A percentile compares a stretch with the other conserved stretches of the same genome.
These are phyloP conservation scores for Corynespora cassiicola DNA, from an alignment of 2,329 filamentous ascomycete species.

Conservation along the genomic window DNA sequence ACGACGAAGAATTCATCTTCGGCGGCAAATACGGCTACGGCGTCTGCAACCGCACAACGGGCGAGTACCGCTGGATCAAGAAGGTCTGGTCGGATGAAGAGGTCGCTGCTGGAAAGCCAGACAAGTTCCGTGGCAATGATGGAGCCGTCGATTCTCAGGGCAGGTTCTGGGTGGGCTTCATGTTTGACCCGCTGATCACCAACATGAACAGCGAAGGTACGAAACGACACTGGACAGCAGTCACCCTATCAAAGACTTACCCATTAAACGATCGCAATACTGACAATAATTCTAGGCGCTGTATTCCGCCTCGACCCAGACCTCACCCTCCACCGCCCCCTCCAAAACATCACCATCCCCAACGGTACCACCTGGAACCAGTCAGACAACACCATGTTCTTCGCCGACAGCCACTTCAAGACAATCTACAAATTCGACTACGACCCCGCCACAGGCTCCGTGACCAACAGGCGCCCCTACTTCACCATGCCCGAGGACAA, in stretches of 20 bases:
- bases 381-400: constrained; percentile 77
- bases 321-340: constrained; percentile 64
- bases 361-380: constrained; percentile 85
- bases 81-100: constrained; percentile 62
- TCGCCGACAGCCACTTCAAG: constrained; percentile 77
- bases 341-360: constrained; percentile 74
- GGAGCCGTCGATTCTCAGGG: constrained; percentile 81
- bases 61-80: constrained; percentile 62
- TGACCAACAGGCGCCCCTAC: constrained; percentile 74
- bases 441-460: constrained; percentile 65
- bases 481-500: constrained; percentile 70
- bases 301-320: constrained; percentile 75
- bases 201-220: constrained; percentile 54
- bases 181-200: constrained; percentile 78
- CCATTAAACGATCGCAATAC: neutral
- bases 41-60: constrained; percentile 71
- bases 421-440: constrained; percentile 80
- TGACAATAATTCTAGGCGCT: constrained; percentile 56
- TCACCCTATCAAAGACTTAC: neutral
- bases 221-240: too few species aligned
- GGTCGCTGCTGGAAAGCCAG: constrained; percentile 51
- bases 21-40: constrained; percentile 84
- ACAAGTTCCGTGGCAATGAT: constrained; percentile 74
- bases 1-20: constrained; percentile 74
- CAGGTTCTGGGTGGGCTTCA: constrained; percentile 83